Base-by-base conservation (phyloP, 805 yeast genomes). In the Priceomyces castillae region DNA sequence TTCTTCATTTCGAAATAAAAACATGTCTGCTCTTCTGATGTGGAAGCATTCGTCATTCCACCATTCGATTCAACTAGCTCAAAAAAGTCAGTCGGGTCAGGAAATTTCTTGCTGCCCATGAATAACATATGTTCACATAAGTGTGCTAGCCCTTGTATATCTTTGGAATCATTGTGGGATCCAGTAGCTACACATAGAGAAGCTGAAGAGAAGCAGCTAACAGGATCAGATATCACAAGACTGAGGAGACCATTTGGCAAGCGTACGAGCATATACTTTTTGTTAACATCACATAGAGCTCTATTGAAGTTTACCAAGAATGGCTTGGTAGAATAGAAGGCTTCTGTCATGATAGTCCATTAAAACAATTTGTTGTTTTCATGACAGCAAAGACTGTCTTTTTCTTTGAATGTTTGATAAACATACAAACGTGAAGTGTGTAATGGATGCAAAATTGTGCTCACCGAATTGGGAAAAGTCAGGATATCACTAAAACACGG, bases 71-170 rank as follows among this genome's bases (percentile, higher is more conserved):
- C 51, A 0, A 84, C 53, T 4, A 60, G 42, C 22, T 73, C 72
- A 39, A 74, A 74, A 47, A 78, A 78, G 19, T 54, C 52, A 30
- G 69, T 73, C 1, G 78, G 71, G 15, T 64, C 57, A 0, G 86
- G 82, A 48, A 59, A 82, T 40, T 70, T 62, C 51, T 74, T 78
- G 0, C 86, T 77, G 2, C 84, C 86, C 43, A 54, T 49, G 49
- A 58, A 67, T 19, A 59, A 42, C 47, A 57, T 37, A 44, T 56
- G 60, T 45, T 62, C 60, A 46, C 60, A 46, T 43, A 58, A 40
- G 66, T 92, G 99, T 0, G 98, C 98, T 30, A 92, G 57, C 0
- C 99, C 99, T 0, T 81, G 81, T 1, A 84, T 52, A 3, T 73
- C 74, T 4, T 65, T 69, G 0, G 95, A 92, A 51, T 92, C 97